These are phyloP conservation scores for Chlorella sp. DNA, from an alignment of 139 green algal species.

Conservation along the genomic window DNA sequence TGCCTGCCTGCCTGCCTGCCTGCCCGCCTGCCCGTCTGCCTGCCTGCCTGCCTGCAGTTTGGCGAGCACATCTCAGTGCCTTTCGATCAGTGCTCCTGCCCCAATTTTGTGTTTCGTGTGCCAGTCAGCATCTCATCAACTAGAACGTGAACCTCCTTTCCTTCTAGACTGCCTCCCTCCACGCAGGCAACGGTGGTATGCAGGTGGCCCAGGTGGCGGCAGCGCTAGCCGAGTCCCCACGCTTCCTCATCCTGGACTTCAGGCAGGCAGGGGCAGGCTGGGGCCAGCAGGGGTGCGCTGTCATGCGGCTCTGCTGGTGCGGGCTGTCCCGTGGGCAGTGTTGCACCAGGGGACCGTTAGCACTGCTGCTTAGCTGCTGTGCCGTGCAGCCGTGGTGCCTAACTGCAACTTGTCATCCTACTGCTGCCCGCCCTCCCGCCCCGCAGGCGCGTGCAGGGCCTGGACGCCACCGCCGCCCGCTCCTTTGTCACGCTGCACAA, in stretches of 20 bases:
- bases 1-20: not conserved
- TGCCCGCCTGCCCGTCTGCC: no score
- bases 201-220: not conserved
- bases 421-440: no score
- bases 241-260: slow-evolving; percentile 73
- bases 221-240: slow-evolving; percentile 42
- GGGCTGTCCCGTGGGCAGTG: not conserved
- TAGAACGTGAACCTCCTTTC: not conserved
- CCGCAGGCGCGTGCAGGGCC: slow-evolving; percentile 66
- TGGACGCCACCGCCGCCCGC: slow-evolving; percentile 81
- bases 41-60: not conserved
- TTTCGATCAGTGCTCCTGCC: no score
- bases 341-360: not conserved
- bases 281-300: not conserved
- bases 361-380: not conserved
- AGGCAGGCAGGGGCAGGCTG: slow-evolving; percentile 17
- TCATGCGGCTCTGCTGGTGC: not conserved
- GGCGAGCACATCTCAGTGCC: not conserved
- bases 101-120: not conserved
- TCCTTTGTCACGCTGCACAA: slow-evolving; percentile 73
- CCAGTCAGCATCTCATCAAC: not conserved
- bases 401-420: not conserved
- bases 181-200: not conserved
- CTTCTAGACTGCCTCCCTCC: not conserved
- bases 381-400: not conserved